Conservation (phyloP, 2,329 filamentous ascomycete genomes). For the Aphanoascus verrucosus region DNA sequence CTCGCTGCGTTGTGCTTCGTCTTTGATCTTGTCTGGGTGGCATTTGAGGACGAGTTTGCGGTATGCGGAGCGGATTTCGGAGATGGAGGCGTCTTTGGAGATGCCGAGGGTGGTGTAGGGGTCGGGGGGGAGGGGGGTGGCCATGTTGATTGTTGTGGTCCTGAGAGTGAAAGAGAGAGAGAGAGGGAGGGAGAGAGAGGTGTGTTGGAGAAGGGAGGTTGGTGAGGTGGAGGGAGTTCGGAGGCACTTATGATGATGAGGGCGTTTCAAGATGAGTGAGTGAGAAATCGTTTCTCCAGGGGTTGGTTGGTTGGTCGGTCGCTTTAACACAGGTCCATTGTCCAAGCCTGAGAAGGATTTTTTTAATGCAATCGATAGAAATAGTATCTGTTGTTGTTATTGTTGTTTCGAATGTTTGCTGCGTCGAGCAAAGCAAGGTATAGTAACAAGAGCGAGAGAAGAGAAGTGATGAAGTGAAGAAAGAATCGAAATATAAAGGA, state of each 20-base stretch:
- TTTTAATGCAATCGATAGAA: neutral
- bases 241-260: neutral
- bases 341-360: neutral
- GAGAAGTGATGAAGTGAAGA: neutral
- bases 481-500: neutral
- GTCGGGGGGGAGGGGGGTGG: constrained; percentile 39
- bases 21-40: constrained; percentile 83
- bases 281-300: neutral
- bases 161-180: neutral
- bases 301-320: neutral
- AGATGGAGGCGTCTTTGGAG: constrained; percentile 55
- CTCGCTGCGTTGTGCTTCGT: constrained; percentile 61
- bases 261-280: neutral
- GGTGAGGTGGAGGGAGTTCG: too few species aligned
- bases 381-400: neutral
- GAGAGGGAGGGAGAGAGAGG: neutral
- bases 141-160: neutral
- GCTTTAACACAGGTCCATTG: neutral
- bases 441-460: neutral
- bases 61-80: constrained; percentile 67
- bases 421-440: neutral
- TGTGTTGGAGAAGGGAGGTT: too few species aligned
- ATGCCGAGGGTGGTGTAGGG: constrained; percentile 72
- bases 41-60: constrained; percentile 78
- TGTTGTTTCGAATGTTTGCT: neutral